Percentiles rank a stretch among this genome's conserved stretches.
Evolutionary conservation across 495 filamentous ascomycete species (phyloP).

Genomic region (Immersiella caudata): DNA sequence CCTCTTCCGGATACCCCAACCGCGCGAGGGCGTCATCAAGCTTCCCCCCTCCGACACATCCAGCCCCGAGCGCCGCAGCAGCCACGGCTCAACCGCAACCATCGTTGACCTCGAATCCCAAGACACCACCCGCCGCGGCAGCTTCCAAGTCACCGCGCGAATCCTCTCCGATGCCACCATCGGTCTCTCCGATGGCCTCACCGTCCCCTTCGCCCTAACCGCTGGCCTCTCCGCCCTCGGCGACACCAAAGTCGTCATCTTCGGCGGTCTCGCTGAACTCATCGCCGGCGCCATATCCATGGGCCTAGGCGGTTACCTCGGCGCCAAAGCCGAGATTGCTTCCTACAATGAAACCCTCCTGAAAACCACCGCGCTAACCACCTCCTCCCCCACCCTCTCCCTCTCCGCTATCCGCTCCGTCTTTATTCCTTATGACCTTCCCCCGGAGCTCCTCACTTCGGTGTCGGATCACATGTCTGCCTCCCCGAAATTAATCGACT

Average conservation of each 20-base stretch:
- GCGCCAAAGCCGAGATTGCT: slow-evolving; percentile 16
- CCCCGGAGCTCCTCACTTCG: slow-evolving; percentile 32
- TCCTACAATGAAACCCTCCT: slow-evolving; percentile 25
- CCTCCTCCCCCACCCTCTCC: neutral
- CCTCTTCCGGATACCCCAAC: slow-evolving; percentile 21
- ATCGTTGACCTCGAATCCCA: slow-evolving; percentile 17
- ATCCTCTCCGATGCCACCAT: slow-evolving; percentile 54
- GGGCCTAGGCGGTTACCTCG: slow-evolving; percentile 62
- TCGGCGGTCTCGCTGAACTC: slow-evolving; percentile 68
- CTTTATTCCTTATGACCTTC: slow-evolving; percentile 12
- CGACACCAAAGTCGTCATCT: slow-evolving; percentile 60
- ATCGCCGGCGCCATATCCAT: slow-evolving; percentile 66
- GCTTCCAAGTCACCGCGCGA: slow-evolving; percentile 31
- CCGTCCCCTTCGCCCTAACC: slow-evolving; percentile 63
- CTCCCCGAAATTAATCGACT: slow-evolving; percentile 37
- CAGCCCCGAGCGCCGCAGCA: slow-evolving; percentile 6
- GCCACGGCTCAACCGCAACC: slow-evolving; percentile 4
- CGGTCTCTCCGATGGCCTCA: slow-evolving; percentile 62
- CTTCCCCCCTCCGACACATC: neutral
- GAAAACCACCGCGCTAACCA: slow-evolving; percentile 15
- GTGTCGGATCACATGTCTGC: slow-evolving; percentile 37
- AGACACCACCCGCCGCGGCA: neutral
- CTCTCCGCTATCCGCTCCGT: slow-evolving; percentile 4
- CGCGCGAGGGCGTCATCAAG: neutral
- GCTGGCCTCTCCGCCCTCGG: slow-evolving; percentile 60